Percentiles rank a stretch among this genome's conserved stretches.
Evolutionary conservation across 2,329 filamentous ascomycete genomes (phyloP).

Genomic region (Botrytis medusae): DNA sequence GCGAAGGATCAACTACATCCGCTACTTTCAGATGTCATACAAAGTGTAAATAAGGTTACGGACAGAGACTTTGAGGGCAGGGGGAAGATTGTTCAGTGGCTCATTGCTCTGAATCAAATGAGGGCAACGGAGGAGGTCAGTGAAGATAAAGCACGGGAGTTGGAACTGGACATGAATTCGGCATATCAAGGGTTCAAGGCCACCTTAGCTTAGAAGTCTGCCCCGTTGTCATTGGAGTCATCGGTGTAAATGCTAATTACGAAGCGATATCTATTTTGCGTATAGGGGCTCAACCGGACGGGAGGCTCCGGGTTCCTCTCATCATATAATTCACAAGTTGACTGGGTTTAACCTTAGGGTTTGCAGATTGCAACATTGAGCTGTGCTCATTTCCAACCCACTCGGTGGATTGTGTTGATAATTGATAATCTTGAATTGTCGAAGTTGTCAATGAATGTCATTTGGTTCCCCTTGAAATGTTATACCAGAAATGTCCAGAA

Average conservation of each 20-base stretch:
- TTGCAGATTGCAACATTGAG: neutral
- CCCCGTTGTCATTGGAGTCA: neutral
- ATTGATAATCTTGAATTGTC: neutral
- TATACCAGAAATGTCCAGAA: constrained; percentile 96
- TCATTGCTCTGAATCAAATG: constrained; percentile 98
- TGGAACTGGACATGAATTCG: constrained; percentile 90
- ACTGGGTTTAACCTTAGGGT: neutral
- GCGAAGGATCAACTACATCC: constrained; percentile 98
- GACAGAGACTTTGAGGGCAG: constrained; percentile 92
- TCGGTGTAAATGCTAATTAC: neutral
- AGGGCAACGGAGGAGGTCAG: constrained; percentile 87
- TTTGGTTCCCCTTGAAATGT: constrained; percentile 12
- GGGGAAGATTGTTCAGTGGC: constrained; percentile 97
- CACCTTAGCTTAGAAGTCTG: constrained; percentile 31
- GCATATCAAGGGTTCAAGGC: constrained; percentile 91
- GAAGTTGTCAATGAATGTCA: neutral
- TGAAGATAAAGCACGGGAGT: constrained; percentile 82
- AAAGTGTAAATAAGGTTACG: constrained; percentile 95
- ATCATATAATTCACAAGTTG: neutral
- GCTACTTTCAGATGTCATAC: constrained; percentile 90
- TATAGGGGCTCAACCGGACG: neutral
- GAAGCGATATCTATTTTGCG: neutral
- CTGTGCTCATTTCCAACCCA: neutral
- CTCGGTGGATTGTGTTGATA: neutral
- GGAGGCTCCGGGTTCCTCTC: neutral